Base-by-base conservation (phyloP, 352 stramenopile genomes). In the Phytopythium cucurbitacearum region DNA sequence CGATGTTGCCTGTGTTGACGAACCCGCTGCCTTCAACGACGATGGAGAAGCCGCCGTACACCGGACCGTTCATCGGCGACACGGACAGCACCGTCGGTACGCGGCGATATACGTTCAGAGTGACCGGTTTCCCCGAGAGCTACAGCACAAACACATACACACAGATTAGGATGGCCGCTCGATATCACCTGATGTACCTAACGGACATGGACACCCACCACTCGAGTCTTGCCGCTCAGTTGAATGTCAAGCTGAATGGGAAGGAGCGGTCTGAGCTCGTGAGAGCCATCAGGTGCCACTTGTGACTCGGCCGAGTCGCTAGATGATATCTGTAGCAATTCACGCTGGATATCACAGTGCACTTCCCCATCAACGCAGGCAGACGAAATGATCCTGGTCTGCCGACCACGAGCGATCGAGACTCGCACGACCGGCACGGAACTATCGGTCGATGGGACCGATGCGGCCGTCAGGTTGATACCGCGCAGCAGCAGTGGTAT, bases 1-100 rank as follows among this genome's bases (percentile, higher is more conserved):
- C 50, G 40, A 93, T 77, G 40, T 66, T 67, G 0, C 65, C 67
- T 4, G 83, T 90, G 41, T 91, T 65, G 42, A 90, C 65, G 36
- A 91, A 91, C 4, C 67, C 70, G 9, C 52, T 58, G 9, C 84
- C 84, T 40, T 87, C 75, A 12, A 94, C 65, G 9, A 79, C 66
- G 15, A 94, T 55, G 0, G 61, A 40, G 47, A 83, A 85, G 2
- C 79, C 80, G 9, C 84, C 84, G 44, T 89, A 94, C 12, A 94
- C 75, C 10, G 84, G 79, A 0, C 84, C 84, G 53, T 91, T 86
- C 63, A 83, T 81, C 0, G 84, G 84, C 0, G 79, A 53, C 0
- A 94, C 55, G 2, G 63, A 45, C 0, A 49, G 48, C 13, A 90
- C 61, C 0, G 33, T 51, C 0, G 83, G 80, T 3, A 76, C 65